Base-by-base conservation (phyloP, 306 rosid genomes). In the Vigna reflexopilosa region DNA sequence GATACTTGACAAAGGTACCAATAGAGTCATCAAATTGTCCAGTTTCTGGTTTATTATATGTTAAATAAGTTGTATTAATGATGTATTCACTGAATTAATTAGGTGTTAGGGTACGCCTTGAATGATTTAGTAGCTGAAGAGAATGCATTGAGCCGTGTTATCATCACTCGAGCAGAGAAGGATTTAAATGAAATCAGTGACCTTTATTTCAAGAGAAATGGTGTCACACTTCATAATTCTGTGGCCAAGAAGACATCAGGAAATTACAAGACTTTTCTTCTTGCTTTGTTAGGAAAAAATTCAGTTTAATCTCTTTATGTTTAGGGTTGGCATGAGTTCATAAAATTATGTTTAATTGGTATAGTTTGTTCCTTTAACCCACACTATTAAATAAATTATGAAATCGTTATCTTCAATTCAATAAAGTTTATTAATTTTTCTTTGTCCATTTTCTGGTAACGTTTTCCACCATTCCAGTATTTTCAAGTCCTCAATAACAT, bases 1-100 rank as follows among this genome's bases (percentile, higher is more conserved):
- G 85, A 73, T 86, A 86, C 71, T 82, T 76, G 36, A 79, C 80
- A 44, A 88, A 84, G 92, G 92, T 88, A 86, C 42, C 19, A 26
- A 26, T 26, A 26, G 28, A 26, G 9, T 16, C 50, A 9, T 34
- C 58, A 63, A 17, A 64, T 54, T 71, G 28, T 12, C 68, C 11
- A 61, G 2, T 44, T 42, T 16, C 17, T 14, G 49, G 48, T 51
- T 17, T 66, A 6, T 14, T 45, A 40, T 42, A 42, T 28, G 15
- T 17, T 48, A 4, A 54, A 19, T 45, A 54, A 30, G 55, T 77
- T 64, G 22, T 22, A 24, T 38, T 47, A 11, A 80, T 50, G 64
- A 6, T 40, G 61, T 26, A 7, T 6, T 28, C 26, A 20, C 56
- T 72, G 47, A 26, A 45, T 24, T 65, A 36, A 45, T 24, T 56